Evolutionary conservation across 2,329 filamentous ascomycete species (phyloP).

Genomic region (Colletotrichum tanaceti): DNA sequence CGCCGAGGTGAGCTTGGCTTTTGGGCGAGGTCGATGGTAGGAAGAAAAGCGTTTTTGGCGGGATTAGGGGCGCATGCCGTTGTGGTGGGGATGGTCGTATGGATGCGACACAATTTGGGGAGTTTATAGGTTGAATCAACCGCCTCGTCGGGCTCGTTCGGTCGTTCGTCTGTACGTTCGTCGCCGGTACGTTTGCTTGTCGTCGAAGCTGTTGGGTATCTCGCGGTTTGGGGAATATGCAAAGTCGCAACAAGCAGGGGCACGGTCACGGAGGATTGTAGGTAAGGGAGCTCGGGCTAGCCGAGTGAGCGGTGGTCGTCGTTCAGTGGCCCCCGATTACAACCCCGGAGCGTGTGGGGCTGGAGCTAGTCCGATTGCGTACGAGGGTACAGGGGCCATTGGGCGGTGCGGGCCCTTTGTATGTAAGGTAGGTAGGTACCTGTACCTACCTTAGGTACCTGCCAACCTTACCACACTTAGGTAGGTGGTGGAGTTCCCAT

Average conservation of each 20-base stretch:
- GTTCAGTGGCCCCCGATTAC: constrained; percentile 26
- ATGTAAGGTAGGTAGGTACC: no score
- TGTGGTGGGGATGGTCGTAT: neutral
- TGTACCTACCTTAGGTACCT: no score
- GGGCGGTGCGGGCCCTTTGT: constrained; percentile 25
- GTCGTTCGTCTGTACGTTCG: no score
- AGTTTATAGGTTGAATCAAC: neutral
- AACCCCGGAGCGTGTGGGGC: constrained; percentile 34
- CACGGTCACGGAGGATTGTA: neutral
- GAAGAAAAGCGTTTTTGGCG: neutral
- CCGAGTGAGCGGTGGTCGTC: constrained; percentile 18
- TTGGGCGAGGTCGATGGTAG: neutral
- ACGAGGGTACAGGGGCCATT: constrained; percentile 18
- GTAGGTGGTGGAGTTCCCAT: constrained; percentile 10
- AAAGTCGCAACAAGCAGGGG: constrained; percentile 14
- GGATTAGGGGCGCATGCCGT: constrained; percentile 30
- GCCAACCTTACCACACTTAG: no score
- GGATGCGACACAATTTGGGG: neutral
- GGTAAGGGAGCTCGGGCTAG: constrained; percentile 4
- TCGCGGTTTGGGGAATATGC: neutral
- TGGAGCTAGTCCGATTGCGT: constrained; percentile 19
- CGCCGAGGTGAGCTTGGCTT: constrained; percentile 8
- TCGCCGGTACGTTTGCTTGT: neutral
- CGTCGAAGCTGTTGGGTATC: constrained; percentile 11
- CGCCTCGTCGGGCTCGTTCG: neutral